Percentiles rank a stretch among this genome's conserved stretches.
Conservation (phyloP, 176 grass and related monocot genomes). For the Oryza glaberrima region DNA sequence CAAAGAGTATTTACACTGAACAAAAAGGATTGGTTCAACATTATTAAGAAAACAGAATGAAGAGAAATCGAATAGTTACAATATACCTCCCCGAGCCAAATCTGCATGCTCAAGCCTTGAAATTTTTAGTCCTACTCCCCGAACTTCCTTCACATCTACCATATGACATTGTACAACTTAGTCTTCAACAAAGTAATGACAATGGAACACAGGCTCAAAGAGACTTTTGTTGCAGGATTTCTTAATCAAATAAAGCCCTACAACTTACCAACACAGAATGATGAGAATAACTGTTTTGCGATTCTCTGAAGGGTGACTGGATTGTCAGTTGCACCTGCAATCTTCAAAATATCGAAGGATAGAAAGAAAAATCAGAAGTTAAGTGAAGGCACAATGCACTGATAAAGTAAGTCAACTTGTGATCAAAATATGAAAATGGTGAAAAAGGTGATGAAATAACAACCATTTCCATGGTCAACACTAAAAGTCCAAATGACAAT, state of each 20-base stretch:
- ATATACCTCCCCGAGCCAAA: slow-evolving; percentile 57
- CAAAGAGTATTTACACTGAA: background rate
- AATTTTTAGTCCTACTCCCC: slow-evolving; percentile 85
- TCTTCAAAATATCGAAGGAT: slow-evolving; percentile 50
- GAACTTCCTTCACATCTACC: slow-evolving; percentile 93
- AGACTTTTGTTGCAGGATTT: background rate
- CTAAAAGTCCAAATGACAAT: background rate
- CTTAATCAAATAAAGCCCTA: background rate
- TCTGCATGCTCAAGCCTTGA: slow-evolving; percentile 75
- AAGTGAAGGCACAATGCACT: slow-evolving; percentile 16
- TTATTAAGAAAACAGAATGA: slow-evolving; percentile 27
- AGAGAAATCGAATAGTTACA: slow-evolving; percentile 26
- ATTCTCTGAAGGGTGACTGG: slow-evolving; percentile 70
- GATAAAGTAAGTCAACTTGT: background rate
- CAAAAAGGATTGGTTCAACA: slow-evolving; percentile 14
- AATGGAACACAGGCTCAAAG: slow-evolving; percentile 16
- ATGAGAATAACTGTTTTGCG: slow-evolving; percentile 75
- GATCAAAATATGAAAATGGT: slow-evolving; percentile 9
- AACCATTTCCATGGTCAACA: background rate
- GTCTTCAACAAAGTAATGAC: slow-evolving; percentile 23
- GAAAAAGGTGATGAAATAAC: slow-evolving; percentile 20
- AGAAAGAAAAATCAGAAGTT: slow-evolving; percentile 29
- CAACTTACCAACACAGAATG: slow-evolving; percentile 71
- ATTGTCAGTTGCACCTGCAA: slow-evolving; percentile 82
- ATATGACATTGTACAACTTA: slow-evolving; percentile 32